Conservation (phyloP, 2,329 filamentous ascomycete genomes). For the Zopfia rhizophila region DNA sequence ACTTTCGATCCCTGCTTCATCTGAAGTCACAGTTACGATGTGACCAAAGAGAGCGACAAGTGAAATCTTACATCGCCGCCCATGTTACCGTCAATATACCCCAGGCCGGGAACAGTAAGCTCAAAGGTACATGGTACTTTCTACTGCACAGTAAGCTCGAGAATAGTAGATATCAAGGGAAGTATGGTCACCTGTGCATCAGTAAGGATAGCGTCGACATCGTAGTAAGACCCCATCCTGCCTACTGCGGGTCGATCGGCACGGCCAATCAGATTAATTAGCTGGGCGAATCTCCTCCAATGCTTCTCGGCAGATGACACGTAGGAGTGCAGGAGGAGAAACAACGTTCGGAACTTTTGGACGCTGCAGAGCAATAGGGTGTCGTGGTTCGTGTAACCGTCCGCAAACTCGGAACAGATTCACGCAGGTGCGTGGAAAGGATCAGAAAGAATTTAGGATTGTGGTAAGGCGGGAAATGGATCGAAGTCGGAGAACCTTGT, state of each 20-base stretch:
- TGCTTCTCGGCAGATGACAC: slow-evolving; percentile 2
- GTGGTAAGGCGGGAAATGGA: too few species aligned
- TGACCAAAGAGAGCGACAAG: slow-evolving; percentile 5
- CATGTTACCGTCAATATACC: slow-evolving; percentile 88
- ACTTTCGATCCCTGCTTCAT: slow-evolving; percentile 85
- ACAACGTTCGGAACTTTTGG: slow-evolving; percentile 11
- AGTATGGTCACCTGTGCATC: slow-evolving; percentile 73
- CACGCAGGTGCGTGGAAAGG: slow-evolving; percentile 18
- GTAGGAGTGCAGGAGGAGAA: slow-evolving; percentile 10
- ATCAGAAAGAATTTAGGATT: slow-evolving; percentile 10
- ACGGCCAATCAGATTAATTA: slow-evolving; percentile 2
- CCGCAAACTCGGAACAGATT: slow-evolving; percentile 5
- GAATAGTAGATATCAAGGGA: slow-evolving; percentile 13
- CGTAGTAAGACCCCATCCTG: slow-evolving; percentile 75
- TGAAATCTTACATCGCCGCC: slow-evolving; percentile 62
- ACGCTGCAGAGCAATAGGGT: slow-evolving; percentile 22
- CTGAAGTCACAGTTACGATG: slow-evolving; percentile 46
- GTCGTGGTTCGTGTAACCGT: slow-evolving; percentile 38
- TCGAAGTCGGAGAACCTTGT: too few species aligned
- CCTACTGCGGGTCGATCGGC: slow-evolving; percentile 13
- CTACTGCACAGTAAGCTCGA: slow-evolving; percentile 56
- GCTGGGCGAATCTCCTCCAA: background rate
- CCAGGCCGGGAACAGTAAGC: slow-evolving; percentile 85
- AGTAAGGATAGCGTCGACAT: slow-evolving; percentile 84
- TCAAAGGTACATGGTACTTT: slow-evolving; percentile 98